phyloP scores from a whole-genome alignment of 257 asterid genomes.

The Scutellaria barbata region DNA sequence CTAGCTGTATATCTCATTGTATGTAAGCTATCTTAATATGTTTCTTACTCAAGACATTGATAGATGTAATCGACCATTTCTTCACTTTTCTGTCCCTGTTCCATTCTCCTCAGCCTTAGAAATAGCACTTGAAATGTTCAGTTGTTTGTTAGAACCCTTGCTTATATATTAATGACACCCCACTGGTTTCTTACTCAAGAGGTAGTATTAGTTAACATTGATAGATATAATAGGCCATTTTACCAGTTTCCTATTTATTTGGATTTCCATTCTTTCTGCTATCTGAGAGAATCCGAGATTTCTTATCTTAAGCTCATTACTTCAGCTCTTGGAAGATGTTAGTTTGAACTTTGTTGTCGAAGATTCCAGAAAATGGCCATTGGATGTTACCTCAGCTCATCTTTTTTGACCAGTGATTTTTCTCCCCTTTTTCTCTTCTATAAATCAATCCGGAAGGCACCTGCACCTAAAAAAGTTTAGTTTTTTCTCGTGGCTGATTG shows the following conservation, averaged over 20 bases:
- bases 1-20: not conserved
- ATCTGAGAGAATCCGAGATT: no score
- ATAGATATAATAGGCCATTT: not conserved
- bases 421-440: no score
- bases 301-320: no score
- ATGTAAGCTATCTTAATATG: not conserved
- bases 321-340: no score
- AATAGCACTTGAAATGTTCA: not conserved
- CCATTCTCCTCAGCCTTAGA: not conserved
- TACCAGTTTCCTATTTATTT: not conserved
- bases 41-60: not conserved
- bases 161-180: not conserved
- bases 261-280: not conserved
- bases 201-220: not conserved
- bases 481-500: no score
- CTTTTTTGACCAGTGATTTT: no score
- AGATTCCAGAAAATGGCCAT: no score
- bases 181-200: not conserved
- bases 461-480: no score
- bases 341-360: no score
- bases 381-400: no score
- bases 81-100: not conserved
- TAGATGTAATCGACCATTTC: not conserved
- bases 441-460: no score
- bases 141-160: constrained; percentile 3